Evolutionary conservation across 192 early-diverging fungal genomes (phyloP), one percentile per base, ranked within the genome.

Genomic region (Backusella westeae): DNA sequence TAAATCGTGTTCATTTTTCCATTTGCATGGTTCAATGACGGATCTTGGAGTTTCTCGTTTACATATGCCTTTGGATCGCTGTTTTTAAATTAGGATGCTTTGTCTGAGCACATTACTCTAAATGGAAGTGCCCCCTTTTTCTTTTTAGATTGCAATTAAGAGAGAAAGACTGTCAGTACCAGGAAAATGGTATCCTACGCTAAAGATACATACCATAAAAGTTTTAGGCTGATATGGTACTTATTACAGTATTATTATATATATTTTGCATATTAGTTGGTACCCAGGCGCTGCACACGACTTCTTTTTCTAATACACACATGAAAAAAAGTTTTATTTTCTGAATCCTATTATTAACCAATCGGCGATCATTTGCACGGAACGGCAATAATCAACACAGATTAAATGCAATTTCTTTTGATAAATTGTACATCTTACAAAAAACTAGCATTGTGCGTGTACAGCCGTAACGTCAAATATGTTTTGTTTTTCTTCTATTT

Each of bases 351-450:
- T 56, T 56, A 56, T 56, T 56, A 56, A 29, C 56, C 56, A 63
- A 63, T 63, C 56, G 23, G 56, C 56, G 56, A 63, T 63, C 56
- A 29, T 63, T 63, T 63, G 4, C 46, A 63, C 56, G 56, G 56
- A 63, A 29, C 23, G 56, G 56, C 26, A 63, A 29, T 26, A 63
- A 63, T 23, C 56, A 29, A 63, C 56, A 63, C 3, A 63, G 19
- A 63, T 63, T 63, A 63, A 63, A 63, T 63, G 56, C 56, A 63
- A 63, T 63, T 63, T 63, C 56, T 29, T 63, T 63, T 26, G 56
- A 29, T 63, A 63, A 63, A 63, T 63, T 63, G 56, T 63, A 29
- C 21, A 63, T 63, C 26, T 29, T 4, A 29, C 23, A 29, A 44
- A 29, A 44, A 63, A 29, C 12, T 3, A 29, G 23, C 23, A 63